Evolutionary conservation across 306 rosid species (phyloP).

Genomic region (Cucumis melo): DNA sequence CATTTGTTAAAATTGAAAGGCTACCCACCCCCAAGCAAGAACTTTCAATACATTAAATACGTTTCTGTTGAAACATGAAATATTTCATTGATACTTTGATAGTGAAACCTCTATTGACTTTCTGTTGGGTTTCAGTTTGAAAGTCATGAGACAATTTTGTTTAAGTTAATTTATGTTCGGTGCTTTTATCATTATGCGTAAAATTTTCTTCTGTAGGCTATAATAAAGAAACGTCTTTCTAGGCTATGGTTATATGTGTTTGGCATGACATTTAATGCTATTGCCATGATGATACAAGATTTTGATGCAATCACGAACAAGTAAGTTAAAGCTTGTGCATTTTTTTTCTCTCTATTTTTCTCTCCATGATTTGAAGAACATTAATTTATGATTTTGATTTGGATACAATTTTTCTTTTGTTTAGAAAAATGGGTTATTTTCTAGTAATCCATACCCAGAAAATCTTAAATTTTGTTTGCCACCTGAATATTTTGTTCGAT

Average conservation of each 20-base stretch:
- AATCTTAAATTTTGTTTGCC: too few species aligned
- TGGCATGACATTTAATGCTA: constrained; percentile 83
- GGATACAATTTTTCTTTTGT: too few species aligned
- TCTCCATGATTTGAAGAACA: neutral
- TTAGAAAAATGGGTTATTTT: too few species aligned
- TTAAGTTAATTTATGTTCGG: neutral
- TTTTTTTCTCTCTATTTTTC: neutral
- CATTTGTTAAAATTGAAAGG: neutral
- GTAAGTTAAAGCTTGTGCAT: constrained; percentile 26
- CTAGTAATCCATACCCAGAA: too few species aligned
- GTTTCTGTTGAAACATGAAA: neutral
- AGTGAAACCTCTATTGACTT: neutral
- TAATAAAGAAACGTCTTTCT: constrained; percentile 87
- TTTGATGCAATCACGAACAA: constrained; percentile 78
- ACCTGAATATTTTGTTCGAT: too few species aligned
- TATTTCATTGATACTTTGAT: neutral
- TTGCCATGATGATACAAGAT: constrained; percentile 88
- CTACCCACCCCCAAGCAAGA: neutral
- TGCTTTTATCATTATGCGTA: neutral
- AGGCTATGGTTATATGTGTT: constrained; percentile 89
- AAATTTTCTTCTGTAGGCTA: constrained; percentile 45
- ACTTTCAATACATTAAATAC: neutral
- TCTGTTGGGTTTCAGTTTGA: neutral
- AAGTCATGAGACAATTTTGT: neutral
- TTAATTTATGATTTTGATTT: too few species aligned